Conservation (phyloP, 2,329 filamentous ascomycete genomes). For the Herpotrichia juniperi region DNA sequence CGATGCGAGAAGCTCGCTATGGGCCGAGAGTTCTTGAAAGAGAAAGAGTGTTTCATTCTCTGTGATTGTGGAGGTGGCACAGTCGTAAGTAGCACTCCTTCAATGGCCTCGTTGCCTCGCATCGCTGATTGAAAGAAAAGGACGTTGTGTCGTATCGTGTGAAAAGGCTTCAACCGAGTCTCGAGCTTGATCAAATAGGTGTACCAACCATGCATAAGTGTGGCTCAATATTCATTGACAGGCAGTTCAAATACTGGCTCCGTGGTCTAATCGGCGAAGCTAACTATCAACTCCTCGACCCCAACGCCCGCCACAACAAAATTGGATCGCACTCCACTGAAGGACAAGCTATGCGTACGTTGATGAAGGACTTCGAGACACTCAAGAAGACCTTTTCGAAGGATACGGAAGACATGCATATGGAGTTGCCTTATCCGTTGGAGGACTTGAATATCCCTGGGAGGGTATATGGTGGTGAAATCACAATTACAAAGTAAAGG, state of each 20-base stretch:
- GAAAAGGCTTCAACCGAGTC: slow-evolving; percentile 16
- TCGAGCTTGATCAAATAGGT: slow-evolving; percentile 20
- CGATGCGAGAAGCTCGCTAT: slow-evolving; percentile 23
- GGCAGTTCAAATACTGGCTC: slow-evolving; percentile 32
- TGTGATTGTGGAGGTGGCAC: slow-evolving; percentile 29
- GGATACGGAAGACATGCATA: slow-evolving; percentile 15
- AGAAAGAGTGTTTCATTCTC: slow-evolving; percentile 22
- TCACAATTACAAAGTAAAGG: slow-evolving; percentile 20
- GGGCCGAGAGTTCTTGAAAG: slow-evolving; percentile 5
- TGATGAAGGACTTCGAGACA: slow-evolving; percentile 27
- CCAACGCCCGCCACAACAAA: slow-evolving; percentile 17
- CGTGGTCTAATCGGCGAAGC: slow-evolving; percentile 19
- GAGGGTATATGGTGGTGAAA: slow-evolving; percentile 21
- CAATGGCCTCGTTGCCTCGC: neutral
- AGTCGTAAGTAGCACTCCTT: slow-evolving; percentile 13
- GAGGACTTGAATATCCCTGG: slow-evolving; percentile 18
- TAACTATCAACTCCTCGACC: slow-evolving; percentile 25
- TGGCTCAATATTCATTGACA: slow-evolving; percentile 26
- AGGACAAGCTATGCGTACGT: slow-evolving; percentile 20
- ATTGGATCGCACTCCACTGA: slow-evolving; percentile 25
- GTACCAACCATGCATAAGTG: slow-evolving; percentile 12
- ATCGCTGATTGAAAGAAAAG: slow-evolving; percentile 3
- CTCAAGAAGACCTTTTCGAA: slow-evolving; percentile 20
- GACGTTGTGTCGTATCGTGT: slow-evolving; percentile 31
- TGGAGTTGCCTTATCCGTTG: slow-evolving; percentile 25